phyloP scores from a whole-genome alignment of 306 rosid species.

The Carpinus fangiana region DNA sequence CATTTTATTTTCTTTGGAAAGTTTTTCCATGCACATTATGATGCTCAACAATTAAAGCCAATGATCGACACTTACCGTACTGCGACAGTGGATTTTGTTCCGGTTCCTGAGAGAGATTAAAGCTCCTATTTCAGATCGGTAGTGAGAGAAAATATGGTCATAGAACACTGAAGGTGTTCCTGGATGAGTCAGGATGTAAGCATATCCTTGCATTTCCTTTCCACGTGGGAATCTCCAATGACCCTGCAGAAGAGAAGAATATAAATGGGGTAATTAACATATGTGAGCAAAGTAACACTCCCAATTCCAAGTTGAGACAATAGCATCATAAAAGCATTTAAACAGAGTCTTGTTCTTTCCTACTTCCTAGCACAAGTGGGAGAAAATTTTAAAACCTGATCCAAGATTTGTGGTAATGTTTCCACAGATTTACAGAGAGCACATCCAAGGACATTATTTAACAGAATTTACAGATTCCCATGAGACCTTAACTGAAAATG shows the following conservation, averaged over 20 bases:
- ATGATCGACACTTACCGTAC: constrained; percentile 60
- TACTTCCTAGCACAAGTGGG: background rate
- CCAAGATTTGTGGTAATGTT: background rate
- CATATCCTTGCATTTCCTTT: constrained; percentile 98
- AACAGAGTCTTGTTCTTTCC: background rate
- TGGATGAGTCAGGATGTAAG: constrained; percentile 96
- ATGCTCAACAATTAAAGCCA: constrained; percentile 3
- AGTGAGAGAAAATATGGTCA: constrained; percentile 83
- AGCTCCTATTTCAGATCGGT: constrained; percentile 53
- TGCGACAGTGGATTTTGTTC: constrained; percentile 70
- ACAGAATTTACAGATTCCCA: background rate
- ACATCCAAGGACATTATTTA: background rate
- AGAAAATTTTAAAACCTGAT: background rate
- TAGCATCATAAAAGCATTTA: background rate
- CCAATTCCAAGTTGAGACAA: constrained; percentile 5
- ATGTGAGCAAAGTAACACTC: background rate
- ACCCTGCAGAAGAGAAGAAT: constrained; percentile 61
- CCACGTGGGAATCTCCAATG: constrained; percentile 95
- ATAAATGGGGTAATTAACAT: constrained; percentile 5
- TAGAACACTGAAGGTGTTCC: constrained; percentile 91
- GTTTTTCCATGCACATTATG: constrained; percentile 1
- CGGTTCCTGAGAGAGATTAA: constrained; percentile 68
- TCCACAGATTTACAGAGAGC: background rate
- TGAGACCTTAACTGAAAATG: background rate
- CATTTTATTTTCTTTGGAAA: background rate